Evolutionary conservation across 2,329 filamentous ascomycete genomes (phyloP).

Genomic region (Ceratocystis ficicola): DNA sequence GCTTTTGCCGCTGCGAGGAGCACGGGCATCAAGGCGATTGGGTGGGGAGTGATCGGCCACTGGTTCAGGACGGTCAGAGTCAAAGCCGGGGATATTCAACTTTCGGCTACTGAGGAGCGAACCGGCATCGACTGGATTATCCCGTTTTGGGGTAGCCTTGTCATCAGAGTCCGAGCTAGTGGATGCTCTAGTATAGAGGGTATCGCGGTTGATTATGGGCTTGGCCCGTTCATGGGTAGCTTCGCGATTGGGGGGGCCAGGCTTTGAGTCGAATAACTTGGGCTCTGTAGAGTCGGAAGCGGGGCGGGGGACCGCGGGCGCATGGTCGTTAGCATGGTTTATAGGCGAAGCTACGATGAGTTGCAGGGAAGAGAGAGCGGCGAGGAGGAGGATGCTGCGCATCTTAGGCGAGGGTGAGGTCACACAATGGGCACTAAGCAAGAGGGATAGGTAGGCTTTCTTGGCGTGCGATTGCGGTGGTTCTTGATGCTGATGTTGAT

Average conservation of each 20-base stretch:
- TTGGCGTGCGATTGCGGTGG: neutral
- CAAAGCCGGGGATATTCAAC: too few relatives aligned
- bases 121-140: too few relatives aligned
- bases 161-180: too few relatives aligned
- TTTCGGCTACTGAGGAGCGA: too few relatives aligned
- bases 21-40: too few relatives aligned
- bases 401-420: neutral
- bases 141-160: too few relatives aligned
- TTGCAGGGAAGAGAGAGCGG: slow-evolving; percentile 10
- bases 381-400: slow-evolving; percentile 10
- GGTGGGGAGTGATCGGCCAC: too few relatives aligned
- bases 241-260: neutral
- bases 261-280: neutral
- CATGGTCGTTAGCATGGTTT: neutral
- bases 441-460: neutral
- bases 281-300: neutral
- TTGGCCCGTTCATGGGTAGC: neutral
- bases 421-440: neutral
- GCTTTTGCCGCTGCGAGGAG: too few relatives aligned
- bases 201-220: neutral
- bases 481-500: neutral
- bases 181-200: too few relatives aligned
- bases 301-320: neutral
- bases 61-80: too few relatives aligned
- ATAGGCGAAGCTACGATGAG: slow-evolving; percentile 13